Conservation (phyloP, 176 grass and related monocot species). For the Bromus sterilis region DNA sequence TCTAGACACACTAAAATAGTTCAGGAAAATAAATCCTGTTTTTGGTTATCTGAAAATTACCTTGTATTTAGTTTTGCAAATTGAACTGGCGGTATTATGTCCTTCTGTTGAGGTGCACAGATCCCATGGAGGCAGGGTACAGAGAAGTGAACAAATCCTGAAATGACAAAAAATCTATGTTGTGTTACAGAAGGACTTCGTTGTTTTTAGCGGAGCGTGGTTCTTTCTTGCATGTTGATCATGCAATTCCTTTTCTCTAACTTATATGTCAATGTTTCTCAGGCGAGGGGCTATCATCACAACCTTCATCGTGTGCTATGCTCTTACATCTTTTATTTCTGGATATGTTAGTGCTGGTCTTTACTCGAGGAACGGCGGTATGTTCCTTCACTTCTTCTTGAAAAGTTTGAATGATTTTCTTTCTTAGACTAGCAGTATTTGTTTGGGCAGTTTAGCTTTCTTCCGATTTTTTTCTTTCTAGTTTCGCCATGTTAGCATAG, state of each 20-base stretch:
- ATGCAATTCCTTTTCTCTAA: conserved; percentile 19
- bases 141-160: background rate
- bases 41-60: background rate
- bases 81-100: background rate
- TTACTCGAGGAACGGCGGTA: conserved; percentile 90
- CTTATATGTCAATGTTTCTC: conserved; percentile 11
- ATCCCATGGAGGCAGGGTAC: background rate
- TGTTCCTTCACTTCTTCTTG: conserved; percentile 17
- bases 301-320: conserved; percentile 99
- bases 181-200: background rate
- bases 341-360: conserved; percentile 95
- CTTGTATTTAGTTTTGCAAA: background rate
- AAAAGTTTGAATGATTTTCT: background rate
- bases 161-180: background rate
- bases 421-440: background rate
- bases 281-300: conserved; percentile 92
- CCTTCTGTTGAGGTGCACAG: background rate
- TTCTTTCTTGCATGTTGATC: background rate
- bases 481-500: background rate
- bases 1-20: background rate
- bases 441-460: background rate
- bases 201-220: background rate
- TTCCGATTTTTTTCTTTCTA: background rate
- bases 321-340: conserved; percentile 95
- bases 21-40: background rate